phyloP scores from a whole-genome alignment of 192 early-diverging fungal species.

The Dissophora ornata region DNA sequence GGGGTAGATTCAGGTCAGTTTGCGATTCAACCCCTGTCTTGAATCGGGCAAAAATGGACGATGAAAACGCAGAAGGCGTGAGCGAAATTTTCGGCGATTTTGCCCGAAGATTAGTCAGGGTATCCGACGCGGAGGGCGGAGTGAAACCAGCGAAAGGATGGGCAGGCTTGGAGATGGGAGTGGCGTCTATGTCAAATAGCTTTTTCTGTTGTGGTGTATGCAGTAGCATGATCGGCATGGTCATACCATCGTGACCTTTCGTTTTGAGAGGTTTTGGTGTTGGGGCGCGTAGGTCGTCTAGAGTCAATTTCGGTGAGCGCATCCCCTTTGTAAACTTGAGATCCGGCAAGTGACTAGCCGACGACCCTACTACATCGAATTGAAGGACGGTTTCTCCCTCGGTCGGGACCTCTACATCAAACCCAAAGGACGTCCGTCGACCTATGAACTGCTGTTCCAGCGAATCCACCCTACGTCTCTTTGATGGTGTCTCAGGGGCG shows the following conservation, averaged over 20 bases:
- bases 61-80: conserved; percentile 11
- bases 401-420: conserved; percentile 4
- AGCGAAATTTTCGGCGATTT: background rate
- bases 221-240: conserved; percentile 45
- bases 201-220: conserved; percentile 43
- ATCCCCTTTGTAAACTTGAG: background rate
- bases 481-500: conserved; percentile 25
- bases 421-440: background rate
- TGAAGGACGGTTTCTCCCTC: background rate
- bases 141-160: background rate
- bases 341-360: background rate
- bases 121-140: conserved; percentile 4
- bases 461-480: conserved; percentile 20
- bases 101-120: background rate
- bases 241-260: background rate
- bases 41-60: conserved; percentile 45
- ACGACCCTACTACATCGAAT: background rate
- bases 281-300: conserved; percentile 40
- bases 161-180: background rate
- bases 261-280: conserved; percentile 40
- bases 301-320: conserved; percentile 29
- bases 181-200: conserved; percentile 13
- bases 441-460: background rate
- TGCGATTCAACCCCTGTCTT: background rate
- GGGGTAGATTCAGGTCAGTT: background rate